Percentiles rank a stretch among this genome's conserved stretches.
phyloP scores from a whole-genome alignment of 345 rosid genomes.

The Stellera chamaejasme region DNA sequence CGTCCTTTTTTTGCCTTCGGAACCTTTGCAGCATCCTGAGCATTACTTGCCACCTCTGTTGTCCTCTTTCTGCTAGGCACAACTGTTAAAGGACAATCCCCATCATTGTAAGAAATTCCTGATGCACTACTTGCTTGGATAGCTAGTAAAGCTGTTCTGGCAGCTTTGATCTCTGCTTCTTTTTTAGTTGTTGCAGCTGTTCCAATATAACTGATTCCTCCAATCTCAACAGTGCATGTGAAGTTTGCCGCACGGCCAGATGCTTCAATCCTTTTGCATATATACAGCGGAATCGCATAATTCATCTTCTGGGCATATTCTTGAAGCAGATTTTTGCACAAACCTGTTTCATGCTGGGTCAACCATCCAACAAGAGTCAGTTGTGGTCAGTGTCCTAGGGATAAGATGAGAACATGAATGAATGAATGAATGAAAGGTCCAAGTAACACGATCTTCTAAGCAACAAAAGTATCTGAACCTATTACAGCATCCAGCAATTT shows the following conservation, averaged over 20 bases:
- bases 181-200: conserved; percentile 61
- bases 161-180: conserved; percentile 91
- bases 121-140: conserved; percentile 40
- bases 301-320: conserved; percentile 97
- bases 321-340: conserved; percentile 87
- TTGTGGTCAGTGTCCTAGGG: background rate
- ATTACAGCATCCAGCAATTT: too few species aligned
- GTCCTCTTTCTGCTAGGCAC: conserved; percentile 66
- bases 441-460: too few species aligned
- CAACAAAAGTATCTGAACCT: too few species aligned
- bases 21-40: conserved; percentile 28
- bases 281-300: conserved; percentile 68
- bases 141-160: conserved; percentile 81
- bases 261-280: conserved; percentile 40
- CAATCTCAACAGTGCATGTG: conserved; percentile 70
- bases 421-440: too few species aligned
- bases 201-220: conserved; percentile 77
- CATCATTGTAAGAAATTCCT: conserved; percentile 18
- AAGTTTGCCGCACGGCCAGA: conserved; percentile 29
- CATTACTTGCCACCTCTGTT: conserved; percentile 21
- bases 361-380: conserved; percentile 13
- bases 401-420: too few species aligned
- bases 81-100: conserved; percentile 51
- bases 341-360: conserved; percentile 71
- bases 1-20: conserved; percentile 56